These are phyloP conservation scores for Xylaria sp. DNA, from an alignment of 2,329 filamentous ascomycete genomes.

Conservation along the genomic window DNA sequence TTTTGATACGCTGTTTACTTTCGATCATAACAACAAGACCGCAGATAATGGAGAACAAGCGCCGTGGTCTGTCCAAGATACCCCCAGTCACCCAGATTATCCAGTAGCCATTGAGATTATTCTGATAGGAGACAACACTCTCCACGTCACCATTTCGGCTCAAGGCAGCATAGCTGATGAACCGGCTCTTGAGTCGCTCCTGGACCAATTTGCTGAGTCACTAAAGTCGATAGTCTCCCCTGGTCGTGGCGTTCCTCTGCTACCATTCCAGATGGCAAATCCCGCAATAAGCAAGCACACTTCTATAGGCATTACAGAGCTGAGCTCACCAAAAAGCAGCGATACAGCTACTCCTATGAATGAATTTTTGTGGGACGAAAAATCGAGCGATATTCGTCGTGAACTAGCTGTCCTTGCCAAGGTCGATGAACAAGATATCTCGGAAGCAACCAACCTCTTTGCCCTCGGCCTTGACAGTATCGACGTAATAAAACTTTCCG, in stretches of 20 bases:
- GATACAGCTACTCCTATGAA: not conserved
- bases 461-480: constrained; percentile 91
- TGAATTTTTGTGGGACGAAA: constrained; percentile 64
- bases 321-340: not conserved
- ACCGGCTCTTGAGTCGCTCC: constrained; percentile 41
- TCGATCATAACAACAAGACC: constrained; percentile 61
- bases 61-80: constrained; percentile 62
- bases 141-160: constrained; percentile 66
- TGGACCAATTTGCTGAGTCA: constrained; percentile 48
- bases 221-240: constrained; percentile 35
- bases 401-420: constrained; percentile 69
- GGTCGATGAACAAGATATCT: constrained; percentile 56
- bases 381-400: constrained; percentile 58
- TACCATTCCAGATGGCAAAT: not conserved
- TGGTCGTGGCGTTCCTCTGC: constrained; percentile 6
- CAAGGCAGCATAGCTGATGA: constrained; percentile 50
- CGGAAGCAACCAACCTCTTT: constrained; percentile 69
- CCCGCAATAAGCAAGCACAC: not conserved
- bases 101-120: constrained; percentile 78
- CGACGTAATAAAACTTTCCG: constrained; percentile 83
- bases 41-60: constrained; percentile 35
- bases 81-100: constrained; percentile 65
- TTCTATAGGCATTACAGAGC: not conserved
- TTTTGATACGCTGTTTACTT: constrained; percentile 85
- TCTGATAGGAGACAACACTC: constrained; percentile 50